These are phyloP conservation scores for Lipomyces yamanashiensis DNA, from an alignment of 805 yeast species.

Conservation along the genomic window DNA sequence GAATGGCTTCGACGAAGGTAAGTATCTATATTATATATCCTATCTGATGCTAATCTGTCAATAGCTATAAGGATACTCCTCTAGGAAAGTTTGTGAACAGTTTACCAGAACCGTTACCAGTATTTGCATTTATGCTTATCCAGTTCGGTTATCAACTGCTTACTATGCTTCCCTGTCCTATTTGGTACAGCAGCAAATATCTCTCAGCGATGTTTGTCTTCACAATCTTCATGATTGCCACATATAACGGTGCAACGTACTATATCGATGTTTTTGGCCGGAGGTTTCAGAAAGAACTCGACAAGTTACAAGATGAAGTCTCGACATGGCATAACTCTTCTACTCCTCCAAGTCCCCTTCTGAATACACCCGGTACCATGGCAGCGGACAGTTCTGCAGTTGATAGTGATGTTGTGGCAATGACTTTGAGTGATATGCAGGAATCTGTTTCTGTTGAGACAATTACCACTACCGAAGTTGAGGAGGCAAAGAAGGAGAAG, in stretches of 20 bases:
- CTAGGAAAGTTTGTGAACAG: constrained; percentile 80
- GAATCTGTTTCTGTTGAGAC: not conserved
- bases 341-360: constrained; percentile 28
- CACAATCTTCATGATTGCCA: constrained; percentile 75
- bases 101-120: constrained; percentile 85
- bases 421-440: constrained; percentile 4
- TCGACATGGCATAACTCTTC: constrained; percentile 46
- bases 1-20: constrained; percentile 72
- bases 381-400: not conserved
- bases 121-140: constrained; percentile 79
- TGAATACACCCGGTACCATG: constrained; percentile 10
- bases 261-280: constrained; percentile 91
- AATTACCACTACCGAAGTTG: not conserved
- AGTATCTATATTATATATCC: not conserved
- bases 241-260: constrained; percentile 93
- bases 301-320: constrained; percentile 71
- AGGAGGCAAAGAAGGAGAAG: constrained; percentile 8
- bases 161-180: constrained; percentile 86
- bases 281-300: constrained; percentile 83
- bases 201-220: constrained; percentile 71
- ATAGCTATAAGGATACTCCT: constrained; percentile 57
- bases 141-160: constrained; percentile 85
- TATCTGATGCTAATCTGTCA: not conserved
- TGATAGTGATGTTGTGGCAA: constrained; percentile 21
- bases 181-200: constrained; percentile 76